Base-by-base conservation (phyloP, 2,329 filamentous ascomycete species). In the Periconia digitata region DNA sequence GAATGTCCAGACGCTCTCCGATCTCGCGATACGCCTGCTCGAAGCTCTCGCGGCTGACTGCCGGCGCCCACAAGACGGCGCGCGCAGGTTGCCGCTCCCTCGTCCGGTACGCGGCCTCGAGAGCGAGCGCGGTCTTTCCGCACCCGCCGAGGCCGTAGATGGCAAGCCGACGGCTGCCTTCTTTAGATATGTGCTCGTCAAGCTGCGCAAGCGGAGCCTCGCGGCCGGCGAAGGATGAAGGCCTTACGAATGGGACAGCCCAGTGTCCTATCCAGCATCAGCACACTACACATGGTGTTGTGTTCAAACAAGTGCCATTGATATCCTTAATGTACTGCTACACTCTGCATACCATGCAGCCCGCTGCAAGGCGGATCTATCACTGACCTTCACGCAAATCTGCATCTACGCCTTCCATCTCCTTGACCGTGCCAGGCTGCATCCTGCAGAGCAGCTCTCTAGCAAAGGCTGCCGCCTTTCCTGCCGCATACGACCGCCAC, bases 121-220 rank as follows among this genome's bases (percentile, higher is more conserved):
- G 49, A 2, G 53, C 53, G 15, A 56, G 38, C 39, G 53, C 50
- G 24, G 53, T 53, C 41, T 56, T 56, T 40, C 53, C 52, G 40
- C 72, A 55, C 8, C 75, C 74, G n/a, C 74, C 72, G 4, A 75
- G 62, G 0, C 72, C 72, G 32, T 55, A 47, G 3, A 75, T 36
- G 2, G 70, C 65, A n/a, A 64, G 43, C 17, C 47, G 65, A 16
- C 34, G 38, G 18, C 44, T 23, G 43, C 48, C 44, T 40, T 40
- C 40, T 17, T 34, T 39, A 10, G 37, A 42, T 13, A 46, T 35
- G 17, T 45, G 44, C 40, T 15, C 22, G 21, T 10, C 13, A 3
- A 54, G 51, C 20, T 51, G 32, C 17, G 21, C 41, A 34, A 54
- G 49, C 29, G 43, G 22, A 15, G 34, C 3, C 10, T 46, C 24